Conservation (phyloP, 192 early-diverging fungal genomes). For the Backusella macrospora region DNA sequence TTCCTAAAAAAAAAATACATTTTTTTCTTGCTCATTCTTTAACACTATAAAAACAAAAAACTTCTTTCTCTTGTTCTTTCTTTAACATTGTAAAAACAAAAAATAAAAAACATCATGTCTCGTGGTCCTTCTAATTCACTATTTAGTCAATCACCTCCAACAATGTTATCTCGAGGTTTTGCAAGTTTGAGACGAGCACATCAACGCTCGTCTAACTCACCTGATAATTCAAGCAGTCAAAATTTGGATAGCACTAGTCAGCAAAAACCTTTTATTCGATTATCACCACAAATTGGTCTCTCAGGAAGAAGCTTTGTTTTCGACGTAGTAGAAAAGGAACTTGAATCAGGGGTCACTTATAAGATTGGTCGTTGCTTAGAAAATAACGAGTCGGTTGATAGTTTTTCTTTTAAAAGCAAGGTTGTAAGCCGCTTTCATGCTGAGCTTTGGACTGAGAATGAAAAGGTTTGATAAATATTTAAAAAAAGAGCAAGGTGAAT, state of each 20-base stretch:
- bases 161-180: background rate
- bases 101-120: background rate
- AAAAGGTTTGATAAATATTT: slow-evolving; percentile 28
- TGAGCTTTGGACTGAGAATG: slow-evolving; percentile 86
- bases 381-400: slow-evolving; percentile 57
- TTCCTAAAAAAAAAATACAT: background rate
- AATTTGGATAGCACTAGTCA: background rate
- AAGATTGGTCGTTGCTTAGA: slow-evolving; percentile 81
- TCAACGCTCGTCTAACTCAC: background rate
- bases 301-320: slow-evolving; percentile 42
- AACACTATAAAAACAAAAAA: too few relatives aligned
- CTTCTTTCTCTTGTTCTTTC: background rate
- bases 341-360: slow-evolving; percentile 59
- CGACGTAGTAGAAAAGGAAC: slow-evolving; percentile 64
- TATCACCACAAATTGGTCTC: slow-evolving; percentile 24
- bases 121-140: background rate
- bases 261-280: slow-evolving; percentile 9
- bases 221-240: background rate
- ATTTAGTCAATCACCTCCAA: slow-evolving; percentile 12
- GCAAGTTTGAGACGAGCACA: slow-evolving; percentile 7
- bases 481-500: background rate
- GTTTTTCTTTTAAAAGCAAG: slow-evolving; percentile 87
- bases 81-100: background rate
- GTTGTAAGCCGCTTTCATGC: slow-evolving; percentile 93
- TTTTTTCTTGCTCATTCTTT: background rate